Conservation (phyloP, 768 basidiomycete genomes). For the Boletus subcaerulescens region DNA sequence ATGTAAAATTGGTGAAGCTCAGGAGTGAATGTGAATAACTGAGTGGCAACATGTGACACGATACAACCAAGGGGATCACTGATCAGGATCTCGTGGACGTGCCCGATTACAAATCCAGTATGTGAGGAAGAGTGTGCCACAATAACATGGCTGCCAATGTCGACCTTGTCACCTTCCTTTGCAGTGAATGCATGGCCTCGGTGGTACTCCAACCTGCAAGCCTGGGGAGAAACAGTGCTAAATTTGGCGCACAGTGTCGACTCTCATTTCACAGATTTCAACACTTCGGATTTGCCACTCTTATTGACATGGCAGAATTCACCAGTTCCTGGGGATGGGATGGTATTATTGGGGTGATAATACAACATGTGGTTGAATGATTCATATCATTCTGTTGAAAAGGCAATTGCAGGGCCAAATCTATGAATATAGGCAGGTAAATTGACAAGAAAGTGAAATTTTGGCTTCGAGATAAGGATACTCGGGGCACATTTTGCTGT, state of each 20-base stretch:
- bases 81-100: neutral
- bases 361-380: neutral
- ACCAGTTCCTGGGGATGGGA: too few relatives aligned
- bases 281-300: too few relatives aligned
- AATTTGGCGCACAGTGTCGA: too few relatives aligned
- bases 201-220: neutral
- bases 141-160: neutral
- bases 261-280: too few relatives aligned
- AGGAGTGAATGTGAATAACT: neutral
- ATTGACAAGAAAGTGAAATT: neutral
- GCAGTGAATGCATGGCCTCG: neutral
- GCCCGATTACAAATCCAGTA: neutral
- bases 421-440: neutral
- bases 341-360: neutral
- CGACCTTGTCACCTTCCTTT: neutral
- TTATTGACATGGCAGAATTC: too few relatives aligned
- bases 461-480: neutral
- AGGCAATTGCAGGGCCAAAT: neutral
- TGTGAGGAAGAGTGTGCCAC: neutral
- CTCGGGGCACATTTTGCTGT: neutral
- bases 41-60: neutral
- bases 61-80: neutral
- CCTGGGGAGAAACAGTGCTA: too few relatives aligned
- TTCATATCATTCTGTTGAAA: neutral
- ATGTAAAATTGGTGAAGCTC: neutral